Evolutionary conservation across 2,329 filamentous ascomycete species (phyloP), one percentile per base, ranked within the genome.

Genomic region (Colletotrichum neosansevieriae): DNA sequence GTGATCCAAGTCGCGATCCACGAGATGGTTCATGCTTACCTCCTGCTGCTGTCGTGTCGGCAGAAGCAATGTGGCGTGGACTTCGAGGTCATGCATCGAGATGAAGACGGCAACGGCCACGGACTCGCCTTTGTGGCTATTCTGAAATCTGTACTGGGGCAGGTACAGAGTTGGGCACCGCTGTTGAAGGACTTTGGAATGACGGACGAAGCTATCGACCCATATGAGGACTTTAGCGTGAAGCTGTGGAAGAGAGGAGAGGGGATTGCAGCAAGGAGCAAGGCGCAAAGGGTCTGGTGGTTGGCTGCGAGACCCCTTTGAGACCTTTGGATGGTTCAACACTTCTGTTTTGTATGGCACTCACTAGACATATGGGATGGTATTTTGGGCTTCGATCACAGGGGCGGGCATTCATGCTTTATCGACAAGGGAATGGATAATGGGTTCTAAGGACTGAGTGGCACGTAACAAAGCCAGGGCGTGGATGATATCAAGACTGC

Each of bases 1-100:
- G 75, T 80, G 12, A 70, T 80, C 21, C 72, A 76, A 65, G 66
- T 71, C 34, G 71, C 79, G 1, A 69, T 79, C 1, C 71, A 74
- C 21, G 72, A 73, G 6, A 73, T 76, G 49, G 21, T 73, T 38
- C 62, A 71, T 45, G 67, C 67, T 3, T 71, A 71, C 13, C 53
- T 71, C 7, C 13, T 70, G 17, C 15, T 71, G 19, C 45, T 71
- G 9, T 64, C 64, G 6, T 69, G 64, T 19, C 63, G 58, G 6
- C 21, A 38, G 11, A 66, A 50, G 15, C 54, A 69, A 49, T 69
- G 66, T 15, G 56, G 63, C 3, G 42, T 19, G 7, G 62, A 69
- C 49, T 69, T 68, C 15, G 61, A 68, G 11, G 15, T 49, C 11
- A 65, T 68, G 65, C 65, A 68, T 3, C 61, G 65, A 2, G 62